Evolutionary conservation across 1,284 basidiomycete genomes (phyloP), one percentile per base, ranked within the genome.

Genomic region (Marasmius tenuissimus): DNA sequence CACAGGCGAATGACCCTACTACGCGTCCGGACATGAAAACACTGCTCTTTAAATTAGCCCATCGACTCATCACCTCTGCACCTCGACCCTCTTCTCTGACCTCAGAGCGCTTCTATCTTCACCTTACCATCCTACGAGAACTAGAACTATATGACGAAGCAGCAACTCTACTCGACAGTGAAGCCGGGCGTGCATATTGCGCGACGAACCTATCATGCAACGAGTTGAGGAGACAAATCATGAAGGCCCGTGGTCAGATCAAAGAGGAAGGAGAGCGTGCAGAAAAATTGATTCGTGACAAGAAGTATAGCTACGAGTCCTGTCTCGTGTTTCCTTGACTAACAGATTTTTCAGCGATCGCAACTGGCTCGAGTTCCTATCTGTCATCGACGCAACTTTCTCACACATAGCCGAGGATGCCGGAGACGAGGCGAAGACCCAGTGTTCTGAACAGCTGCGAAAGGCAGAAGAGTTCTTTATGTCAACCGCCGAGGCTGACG

Each of bases 351-450:
- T 55, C 61, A 93, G 91, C 54, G 90, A 94, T 69, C 87, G 89
- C 50, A 94, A 94, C 68, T 95, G 93, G 92, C 78, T 92, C 12
- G 92, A 94, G 68, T 92, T 94, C 70, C 71, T 89, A 50, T 83
- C 91, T 4, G 74, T 92, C 14, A 73, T 94, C 3, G 87, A 93
- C 62, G 86, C 84, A 0, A 81, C 87, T 2, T 88, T 93, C 66
- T 73, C 75, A 34, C 71, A 76, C 49, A 58, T 81, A n/a, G 66
- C 70, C 1, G 70, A 74, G n/a, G 67, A 73, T 5, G 62, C 65
- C 38, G 67, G 66, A 20, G 79, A 78, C 63, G 72, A 71, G 38
- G 67, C 67, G 58, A 72, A 70, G 66, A 71, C 69, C 52, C 70
- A 78, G 22, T 72, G 76, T 54, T 64, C 72, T 9, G 77, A 81